phyloP scores from a whole-genome alignment of 2,329 filamentous ascomycete species.

The Colletotrichum sp. region DNA sequence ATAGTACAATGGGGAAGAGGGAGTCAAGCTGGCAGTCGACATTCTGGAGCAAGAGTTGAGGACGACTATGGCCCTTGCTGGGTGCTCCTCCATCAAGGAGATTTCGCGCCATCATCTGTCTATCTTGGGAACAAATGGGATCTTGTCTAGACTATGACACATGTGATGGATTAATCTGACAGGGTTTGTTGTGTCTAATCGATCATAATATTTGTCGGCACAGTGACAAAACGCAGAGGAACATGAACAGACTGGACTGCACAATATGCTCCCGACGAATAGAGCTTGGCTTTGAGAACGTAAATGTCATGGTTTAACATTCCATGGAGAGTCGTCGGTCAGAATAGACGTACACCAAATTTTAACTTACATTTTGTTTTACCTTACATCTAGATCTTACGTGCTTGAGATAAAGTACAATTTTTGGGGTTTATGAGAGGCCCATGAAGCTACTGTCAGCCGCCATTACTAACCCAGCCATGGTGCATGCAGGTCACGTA shows the following conservation, averaged over 20 bases:
- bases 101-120: not conserved
- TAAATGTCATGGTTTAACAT: no score
- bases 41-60: not conserved
- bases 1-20: not conserved
- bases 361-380: no score
- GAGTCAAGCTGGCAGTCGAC: not conserved
- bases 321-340: no score
- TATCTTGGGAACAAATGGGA: not conserved
- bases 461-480: no score
- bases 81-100: not conserved
- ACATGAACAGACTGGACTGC: not conserved
- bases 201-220: fast-evolving
- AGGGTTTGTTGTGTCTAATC: not conserved
- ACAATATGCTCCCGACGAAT: not conserved
- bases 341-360: no score
- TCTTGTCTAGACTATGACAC: not conserved
- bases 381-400: no score
- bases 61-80: not conserved
- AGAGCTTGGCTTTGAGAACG: not conserved
- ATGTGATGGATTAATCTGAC: not conserved
- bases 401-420: no score
- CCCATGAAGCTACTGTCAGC: no score
- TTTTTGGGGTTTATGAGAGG: no score
- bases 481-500: no score
- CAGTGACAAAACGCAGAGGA: not conserved